phyloP scores from a whole-genome alignment of 2,329 filamentous ascomycete species.

The Lizonia empirigonia region DNA sequence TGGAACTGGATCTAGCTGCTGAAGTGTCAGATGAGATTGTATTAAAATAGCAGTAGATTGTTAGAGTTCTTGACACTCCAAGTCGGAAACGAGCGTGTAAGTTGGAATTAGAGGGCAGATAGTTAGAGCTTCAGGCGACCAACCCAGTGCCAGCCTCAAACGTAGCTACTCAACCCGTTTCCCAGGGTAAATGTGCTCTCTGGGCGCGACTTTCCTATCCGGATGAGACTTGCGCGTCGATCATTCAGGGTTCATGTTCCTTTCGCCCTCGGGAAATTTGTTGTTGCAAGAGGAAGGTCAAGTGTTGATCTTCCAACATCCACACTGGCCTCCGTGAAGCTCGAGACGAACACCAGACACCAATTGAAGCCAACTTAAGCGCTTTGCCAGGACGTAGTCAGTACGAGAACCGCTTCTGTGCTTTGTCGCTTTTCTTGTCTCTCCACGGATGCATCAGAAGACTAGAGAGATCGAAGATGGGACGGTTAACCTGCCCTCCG shows the following conservation, averaged over 20 bases:
- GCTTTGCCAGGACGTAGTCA: not conserved
- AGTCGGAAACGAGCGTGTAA: not conserved
- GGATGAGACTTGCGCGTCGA: constrained; percentile 9
- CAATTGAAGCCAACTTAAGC: not conserved
- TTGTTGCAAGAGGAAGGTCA: constrained; percentile 3
- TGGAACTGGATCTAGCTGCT: no score
- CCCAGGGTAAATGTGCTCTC: not conserved
- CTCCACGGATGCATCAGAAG: constrained; percentile 4
- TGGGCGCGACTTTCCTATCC: constrained; percentile 7
- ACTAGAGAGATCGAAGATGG: constrained; percentile 4
- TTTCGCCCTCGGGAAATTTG: constrained; percentile 10
- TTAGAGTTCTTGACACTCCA: not conserved
- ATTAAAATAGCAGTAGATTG: no score
- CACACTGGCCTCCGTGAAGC: not conserved
- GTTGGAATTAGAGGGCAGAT: not conserved
- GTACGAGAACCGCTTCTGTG: constrained; percentile 2
- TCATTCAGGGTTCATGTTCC: constrained; percentile 11
- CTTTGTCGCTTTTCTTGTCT: constrained; percentile 8
- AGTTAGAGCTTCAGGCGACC: constrained; percentile 1
- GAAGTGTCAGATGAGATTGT: no score
- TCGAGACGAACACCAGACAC: not conserved
- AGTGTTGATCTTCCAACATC: constrained; percentile 4
- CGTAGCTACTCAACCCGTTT: not conserved
- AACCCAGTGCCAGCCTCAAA: not conserved
- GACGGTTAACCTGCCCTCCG: constrained; percentile 17